Evolutionary conservation across 129 eudicot species (phyloP), one percentile per base, ranked within the genome.

Genomic region (Solidago caesia): DNA sequence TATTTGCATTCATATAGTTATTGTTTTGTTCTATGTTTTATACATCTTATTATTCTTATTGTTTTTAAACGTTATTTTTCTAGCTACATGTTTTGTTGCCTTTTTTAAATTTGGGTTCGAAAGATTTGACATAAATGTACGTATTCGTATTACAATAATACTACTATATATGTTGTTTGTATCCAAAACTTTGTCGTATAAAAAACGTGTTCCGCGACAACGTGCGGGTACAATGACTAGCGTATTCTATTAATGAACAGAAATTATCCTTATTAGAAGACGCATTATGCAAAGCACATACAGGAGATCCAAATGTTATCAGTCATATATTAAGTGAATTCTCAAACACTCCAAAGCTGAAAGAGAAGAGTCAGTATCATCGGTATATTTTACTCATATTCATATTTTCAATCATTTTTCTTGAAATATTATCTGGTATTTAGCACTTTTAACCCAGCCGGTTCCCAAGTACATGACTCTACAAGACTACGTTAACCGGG

Each of bases 331-430:
- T 94, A 70, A 77, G 44, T 29, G 66, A 74, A 21, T 90, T 81
- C 82, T 83, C 97, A 1, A 44, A 47, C 68, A 59, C 74, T 45
- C 98, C 97, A 51, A 85, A 70, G 75, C 80, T 94, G 84, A 94
- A 94, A 72, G 86, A 80, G 71, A 84, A 83, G 44, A 94, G 96
- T 82, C 83, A 85, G 43, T 90, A 66, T 77, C 82, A 75, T 61
- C 72, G 77, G 97, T 94, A 82, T 73, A 74, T 43, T 39, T 78
- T 61, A 48, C 77, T 78, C 59, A 15, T 44, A 44, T 79, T 55
- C 49, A 44, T 33, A 0, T 53, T 42, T 46, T 55, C 13, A 44
- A 21, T 64, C 52, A 21, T 56, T 41, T 64, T 63, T 14, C 9
- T 29, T 21, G 21, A 21, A 21, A 3, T 53, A 53, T 21, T 21